A percentile compares a stretch with the other conserved stretches of the same genome.
Evolutionary conservation across 345 rosid species (phyloP).

Genomic region (Brassica juncea): DNA sequence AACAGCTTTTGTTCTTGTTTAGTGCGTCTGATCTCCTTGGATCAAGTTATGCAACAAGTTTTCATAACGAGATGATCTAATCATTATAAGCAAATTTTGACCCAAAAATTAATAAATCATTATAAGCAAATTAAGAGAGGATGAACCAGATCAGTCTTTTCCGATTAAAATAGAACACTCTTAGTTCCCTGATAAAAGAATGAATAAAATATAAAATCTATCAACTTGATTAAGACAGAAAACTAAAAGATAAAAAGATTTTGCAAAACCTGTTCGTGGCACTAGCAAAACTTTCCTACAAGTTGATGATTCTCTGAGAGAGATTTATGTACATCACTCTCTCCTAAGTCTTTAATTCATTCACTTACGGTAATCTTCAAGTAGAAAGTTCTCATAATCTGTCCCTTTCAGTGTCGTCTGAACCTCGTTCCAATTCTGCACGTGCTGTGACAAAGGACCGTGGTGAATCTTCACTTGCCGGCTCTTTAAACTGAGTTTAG

Average conservation of each 20-base stretch:
- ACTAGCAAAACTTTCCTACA: conserved; percentile 43
- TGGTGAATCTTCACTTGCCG: conserved; percentile 96
- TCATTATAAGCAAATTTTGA: conserved; percentile 25
- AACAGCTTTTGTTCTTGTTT: neutral
- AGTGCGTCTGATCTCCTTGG: neutral
- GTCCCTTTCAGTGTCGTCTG: conserved; percentile 66
- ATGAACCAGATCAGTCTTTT: conserved; percentile 22
- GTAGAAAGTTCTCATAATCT: conserved; percentile 55
- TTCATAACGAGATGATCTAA: neutral
- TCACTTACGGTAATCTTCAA: conserved; percentile 57
- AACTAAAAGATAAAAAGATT: conserved; percentile 9
- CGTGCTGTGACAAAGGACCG: conserved; percentile 63
- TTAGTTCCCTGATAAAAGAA: conserved; percentile 33
- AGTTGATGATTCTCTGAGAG: conserved; percentile 25
- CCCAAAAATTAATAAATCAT: neutral
- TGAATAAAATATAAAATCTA: conserved; percentile 33
- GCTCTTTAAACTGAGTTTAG: conserved; percentile 63
- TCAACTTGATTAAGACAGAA: conserved; percentile 15
- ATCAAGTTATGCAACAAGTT: neutral
- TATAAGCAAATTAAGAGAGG: conserved; percentile 25
- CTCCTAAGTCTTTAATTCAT: conserved; percentile 32
- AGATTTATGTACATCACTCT: conserved; percentile 40
- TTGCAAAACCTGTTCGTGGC: conserved; percentile 34
- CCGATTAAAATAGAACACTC: conserved; percentile 33
- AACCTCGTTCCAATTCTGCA: conserved; percentile 83